Evolutionary conservation across 129 eudicot species (phyloP), one percentile per base, ranked within the genome.

Genomic region (Lonicera japonica): DNA sequence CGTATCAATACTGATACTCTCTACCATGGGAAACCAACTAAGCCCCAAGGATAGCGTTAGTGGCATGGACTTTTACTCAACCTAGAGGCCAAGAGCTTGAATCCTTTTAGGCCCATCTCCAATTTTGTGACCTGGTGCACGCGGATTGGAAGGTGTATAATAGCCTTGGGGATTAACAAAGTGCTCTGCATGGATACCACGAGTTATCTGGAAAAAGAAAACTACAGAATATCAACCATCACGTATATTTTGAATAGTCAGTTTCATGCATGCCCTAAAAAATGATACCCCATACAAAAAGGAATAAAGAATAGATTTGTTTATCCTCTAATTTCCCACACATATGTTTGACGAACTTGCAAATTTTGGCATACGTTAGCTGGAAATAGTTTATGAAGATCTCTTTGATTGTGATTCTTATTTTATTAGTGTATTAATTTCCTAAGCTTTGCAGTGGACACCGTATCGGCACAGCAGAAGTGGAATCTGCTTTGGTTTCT

Each of bases 401-500:
- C 16, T 4, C 5, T 18, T 25, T 14, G 11, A 54, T 25, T 56
- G 17, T 54, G 25, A 3, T 48, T 25, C 23, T n/a, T 22, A 0
- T 23, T 18, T 22, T 56, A 60, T 13, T 24, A 20, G 29, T 14
- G 13, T 34, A 29, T 57, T 56, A 15, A 10, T 15, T 69, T 34
- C 70, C 56, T 72, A 58, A 66, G 19, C 61, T 51, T 41, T 60
- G 36, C 79, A 94, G 99, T 73, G 99, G 99, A 64, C 99, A 94
- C 65, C 95, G 96, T 16, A 88, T 94, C 70, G 96, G 99, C 70
- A 94, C 99, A n/a, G 95, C 99, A 29, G 99, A 94, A 79, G 99
- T 94, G 63, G 99, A 94, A 81, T 94, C 99, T 15, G 99, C 99
- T 54, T 75, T 94, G 53, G 95, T 88, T 76, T 88, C 84, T 39